A percentile compares a stretch with the other conserved stretches of the same genome.
These are phyloP conservation scores for Linum usitatissimum DNA, from an alignment of 345 rosid genomes.

Conservation along the genomic window DNA sequence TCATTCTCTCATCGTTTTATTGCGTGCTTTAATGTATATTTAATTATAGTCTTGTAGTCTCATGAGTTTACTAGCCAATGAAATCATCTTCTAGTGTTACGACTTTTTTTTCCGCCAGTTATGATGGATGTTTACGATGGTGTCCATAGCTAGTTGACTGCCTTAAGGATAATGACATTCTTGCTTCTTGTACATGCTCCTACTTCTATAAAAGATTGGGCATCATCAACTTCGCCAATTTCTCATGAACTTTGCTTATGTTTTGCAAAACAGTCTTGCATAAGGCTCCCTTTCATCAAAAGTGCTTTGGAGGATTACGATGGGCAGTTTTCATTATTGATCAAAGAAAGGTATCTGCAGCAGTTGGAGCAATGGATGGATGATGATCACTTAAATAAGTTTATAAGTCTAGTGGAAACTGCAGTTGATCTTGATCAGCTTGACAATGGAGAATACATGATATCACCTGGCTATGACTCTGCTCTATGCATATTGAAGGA, in stretches of 20 bases:
- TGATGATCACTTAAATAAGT: slow-evolving; percentile 66
- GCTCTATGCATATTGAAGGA: slow-evolving; percentile 57
- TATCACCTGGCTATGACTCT: slow-evolving; percentile 73
- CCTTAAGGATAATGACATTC: neutral
- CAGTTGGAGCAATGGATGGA: slow-evolving; percentile 43
- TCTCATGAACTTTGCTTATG: slow-evolving; percentile 10
- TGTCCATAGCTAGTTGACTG: neutral
- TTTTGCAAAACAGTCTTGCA: slow-evolving; percentile 55
- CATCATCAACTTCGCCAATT: neutral
- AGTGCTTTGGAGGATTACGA: slow-evolving; percentile 53
- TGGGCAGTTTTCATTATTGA: slow-evolving; percentile 56
- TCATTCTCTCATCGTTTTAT: slow-evolving; percentile 3
- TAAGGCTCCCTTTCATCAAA: slow-evolving; percentile 75
- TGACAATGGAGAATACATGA: slow-evolving; percentile 92
- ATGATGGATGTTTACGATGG: neutral
- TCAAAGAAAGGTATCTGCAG: slow-evolving; percentile 55
- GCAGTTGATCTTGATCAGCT: slow-evolving; percentile 91
- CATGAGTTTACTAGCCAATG: neutral
- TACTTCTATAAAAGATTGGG: no score
- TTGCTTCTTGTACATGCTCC: no score
- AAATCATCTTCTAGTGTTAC: neutral
- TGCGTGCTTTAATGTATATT: neutral
- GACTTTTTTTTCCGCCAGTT: neutral
- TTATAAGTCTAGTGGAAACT: slow-evolving; percentile 75
- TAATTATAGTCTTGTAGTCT: neutral